Conservation (phyloP, 352 stramenopile genomes). For the Globisporangium canariense region DNA sequence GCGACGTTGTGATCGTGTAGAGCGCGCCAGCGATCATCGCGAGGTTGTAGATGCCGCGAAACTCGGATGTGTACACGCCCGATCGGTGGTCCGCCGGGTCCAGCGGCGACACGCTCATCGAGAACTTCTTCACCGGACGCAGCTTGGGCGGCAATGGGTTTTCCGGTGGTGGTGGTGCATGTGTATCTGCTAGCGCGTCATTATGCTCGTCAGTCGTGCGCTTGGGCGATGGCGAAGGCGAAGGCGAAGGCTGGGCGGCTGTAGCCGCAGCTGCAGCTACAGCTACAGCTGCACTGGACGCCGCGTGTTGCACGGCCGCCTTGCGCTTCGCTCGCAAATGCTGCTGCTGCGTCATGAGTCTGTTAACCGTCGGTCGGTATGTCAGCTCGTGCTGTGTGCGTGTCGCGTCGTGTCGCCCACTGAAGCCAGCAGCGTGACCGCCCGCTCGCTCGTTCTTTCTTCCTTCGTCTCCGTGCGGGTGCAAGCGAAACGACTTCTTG, state of each 20-base stretch:
- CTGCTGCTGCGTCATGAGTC: background rate
- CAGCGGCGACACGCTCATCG: slow-evolving; percentile 54
- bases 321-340: slow-evolving; percentile 12
- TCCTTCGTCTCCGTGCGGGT: background rate
- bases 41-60: slow-evolving; percentile 76
- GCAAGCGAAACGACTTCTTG: too few relatives aligned
- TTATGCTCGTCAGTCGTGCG: background rate
- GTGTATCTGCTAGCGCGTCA: background rate
- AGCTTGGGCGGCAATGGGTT: slow-evolving; percentile 4
- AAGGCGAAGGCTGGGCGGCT: too few relatives aligned
- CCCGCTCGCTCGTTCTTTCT: background rate
- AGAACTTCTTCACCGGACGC: slow-evolving; percentile 55
- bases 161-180: background rate
- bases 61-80: slow-evolving; percentile 72
- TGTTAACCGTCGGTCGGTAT: background rate
- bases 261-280: background rate
- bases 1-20: slow-evolving; percentile 59
- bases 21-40: slow-evolving; percentile 57
- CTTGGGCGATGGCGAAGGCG: background rate
- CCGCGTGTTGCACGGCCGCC: slow-evolving; percentile 4
- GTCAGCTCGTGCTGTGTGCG: background rate
- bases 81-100: slow-evolving; percentile 64
- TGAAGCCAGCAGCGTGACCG: background rate
- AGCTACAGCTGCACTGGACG: background rate
- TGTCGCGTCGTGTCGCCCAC: background rate